Percentiles rank a stretch among this genome's conserved stretches.
Evolutionary conservation across 1,139 yeast species (phyloP).

Genomic region (Hansenula lynferdii): DNA sequence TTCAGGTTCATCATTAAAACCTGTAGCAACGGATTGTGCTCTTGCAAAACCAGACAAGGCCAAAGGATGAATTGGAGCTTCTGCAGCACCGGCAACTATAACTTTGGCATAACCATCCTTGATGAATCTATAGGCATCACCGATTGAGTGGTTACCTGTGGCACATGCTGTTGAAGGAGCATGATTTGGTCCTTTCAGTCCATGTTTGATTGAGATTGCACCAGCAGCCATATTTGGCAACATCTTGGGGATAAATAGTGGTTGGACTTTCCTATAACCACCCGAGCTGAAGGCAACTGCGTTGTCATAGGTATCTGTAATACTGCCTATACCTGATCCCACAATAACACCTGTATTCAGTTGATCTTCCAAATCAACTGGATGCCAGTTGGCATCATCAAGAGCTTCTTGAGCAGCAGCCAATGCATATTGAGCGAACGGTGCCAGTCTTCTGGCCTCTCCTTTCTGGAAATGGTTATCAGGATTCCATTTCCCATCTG

Average conservation of each 20-base stretch:
- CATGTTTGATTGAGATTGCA: conserved; percentile 73
- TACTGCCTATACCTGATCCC: conserved; percentile 92
- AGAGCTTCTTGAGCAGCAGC: conserved; percentile 79
- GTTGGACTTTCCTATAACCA: conserved; percentile 76
- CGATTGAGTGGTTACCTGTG: conserved; percentile 90
- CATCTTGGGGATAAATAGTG: conserved; percentile 79
- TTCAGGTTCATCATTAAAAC: conserved; percentile 54
- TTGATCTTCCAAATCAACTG: conserved; percentile 32
- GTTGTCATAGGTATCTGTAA: conserved; percentile 68
- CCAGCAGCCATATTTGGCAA: conserved; percentile 96
- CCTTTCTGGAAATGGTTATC: conserved; percentile 27
- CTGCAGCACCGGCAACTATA: conserved; percentile 92
- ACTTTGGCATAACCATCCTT: conserved; percentile 76
- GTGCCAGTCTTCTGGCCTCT: conserved; percentile 53
- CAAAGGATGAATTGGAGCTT: conserved; percentile 81
- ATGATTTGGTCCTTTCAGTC: conserved; percentile 81
- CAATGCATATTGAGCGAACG: conserved; percentile 74
- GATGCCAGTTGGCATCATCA: conserved; percentile 53
- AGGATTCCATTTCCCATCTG: conserved; percentile 49
- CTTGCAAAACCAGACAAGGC: conserved; percentile 90
- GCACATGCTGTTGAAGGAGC: conserved; percentile 95
- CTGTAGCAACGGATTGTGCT: conserved; percentile 74
- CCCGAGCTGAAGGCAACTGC: conserved; percentile 40
- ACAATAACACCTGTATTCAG: conserved; percentile 66
- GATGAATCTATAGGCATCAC: conserved; percentile 86